Base-by-base conservation (phyloP, 2,329 filamentous ascomycete genomes). In the Bipolaris bicolor region DNA sequence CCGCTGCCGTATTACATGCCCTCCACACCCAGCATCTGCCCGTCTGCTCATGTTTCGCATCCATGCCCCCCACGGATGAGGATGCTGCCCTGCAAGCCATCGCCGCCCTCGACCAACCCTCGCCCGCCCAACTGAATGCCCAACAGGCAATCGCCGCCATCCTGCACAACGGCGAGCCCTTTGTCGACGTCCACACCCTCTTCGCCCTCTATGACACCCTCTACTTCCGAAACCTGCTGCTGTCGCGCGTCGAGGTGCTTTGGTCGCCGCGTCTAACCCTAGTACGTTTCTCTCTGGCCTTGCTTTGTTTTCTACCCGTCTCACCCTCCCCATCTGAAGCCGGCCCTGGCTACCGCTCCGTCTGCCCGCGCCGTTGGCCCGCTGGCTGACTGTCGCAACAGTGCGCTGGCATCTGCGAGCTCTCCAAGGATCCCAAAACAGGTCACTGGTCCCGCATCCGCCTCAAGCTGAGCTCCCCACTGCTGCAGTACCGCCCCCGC, bases 341-440 rank as follows among this genome's bases (percentile, higher is more conserved):
- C 44, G 57, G 47, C 44, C 37, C 37, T 40, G 10, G 37, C 26
- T 20, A 9, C 33, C 37, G 34, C 41, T 34, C 59, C 37, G 34
- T 37, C 37, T 60, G 29, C 50, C 52, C 45, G 45, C 39, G 36
- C 52, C 44, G 53, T 53, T 48, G 58, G 43, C 56, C 63, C 65
- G 59, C 62, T 22, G 39, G 34, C 58, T 55, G 39, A 24, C 20
- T 57, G 51, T 57, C 52, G 46, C 57, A 43, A 74, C 37, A 75
- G 40, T 80, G 79, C 61, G 79, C 79, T 52, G 79, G 78, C 41
- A 78, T 79, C 54, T 81, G 79, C 61, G 79, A 80, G 57, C 72
- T 80, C 29, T 72, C 75, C 37, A 78, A 74, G 49, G 76, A 79
- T 51, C 61, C 69, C 15, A 55, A 70, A 16, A 72, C 68, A 10